Percentiles rank a stretch among this genome's conserved stretches.
Evolutionary conservation across 441 rosid species (phyloP).

Genomic region (Rhodomyrtus psidioides): DNA sequence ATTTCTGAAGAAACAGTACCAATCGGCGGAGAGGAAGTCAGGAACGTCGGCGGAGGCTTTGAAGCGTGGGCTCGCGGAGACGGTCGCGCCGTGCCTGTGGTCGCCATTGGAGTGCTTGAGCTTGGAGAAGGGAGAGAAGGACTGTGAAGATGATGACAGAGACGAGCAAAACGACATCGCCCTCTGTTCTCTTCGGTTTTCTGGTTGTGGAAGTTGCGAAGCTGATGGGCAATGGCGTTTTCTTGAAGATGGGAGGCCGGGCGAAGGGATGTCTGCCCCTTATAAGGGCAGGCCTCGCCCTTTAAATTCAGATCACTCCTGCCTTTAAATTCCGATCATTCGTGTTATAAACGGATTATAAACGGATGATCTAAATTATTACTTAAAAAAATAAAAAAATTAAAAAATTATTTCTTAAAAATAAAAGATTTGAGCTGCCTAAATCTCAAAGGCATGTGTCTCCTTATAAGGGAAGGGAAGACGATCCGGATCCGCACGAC

Average conservation of each 20-base stretch:
- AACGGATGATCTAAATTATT: too few species aligned
- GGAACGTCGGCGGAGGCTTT: conserved; percentile 72
- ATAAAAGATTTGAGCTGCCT: too few species aligned
- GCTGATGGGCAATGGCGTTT: neutral
- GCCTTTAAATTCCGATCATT: too few species aligned
- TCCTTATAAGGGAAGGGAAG: too few species aligned
- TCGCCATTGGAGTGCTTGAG: conserved; percentile 22
- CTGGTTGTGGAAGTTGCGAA: neutral
- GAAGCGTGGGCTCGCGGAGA: conserved; percentile 23
- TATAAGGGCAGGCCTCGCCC: too few species aligned
- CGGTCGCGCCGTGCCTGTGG: conserved; percentile 8
- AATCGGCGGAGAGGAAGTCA: conserved; percentile 74
- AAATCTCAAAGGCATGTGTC: too few species aligned
- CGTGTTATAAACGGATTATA: too few species aligned
- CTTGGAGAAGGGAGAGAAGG: conserved; percentile 23
- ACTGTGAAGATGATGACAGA: conserved; percentile 17
- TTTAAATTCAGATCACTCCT: too few species aligned
- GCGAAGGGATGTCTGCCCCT: too few species aligned
- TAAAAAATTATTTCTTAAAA: too few species aligned
- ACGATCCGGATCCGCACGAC: too few species aligned
- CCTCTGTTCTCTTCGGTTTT: neutral
- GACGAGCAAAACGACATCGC: conserved; percentile 51
- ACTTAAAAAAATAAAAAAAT: too few species aligned
- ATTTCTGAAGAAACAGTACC: conserved; percentile 23
- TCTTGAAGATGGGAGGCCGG: neutral